Base-by-base conservation (phyloP, 306 rosid genomes). In the Potentilla sterilis region DNA sequence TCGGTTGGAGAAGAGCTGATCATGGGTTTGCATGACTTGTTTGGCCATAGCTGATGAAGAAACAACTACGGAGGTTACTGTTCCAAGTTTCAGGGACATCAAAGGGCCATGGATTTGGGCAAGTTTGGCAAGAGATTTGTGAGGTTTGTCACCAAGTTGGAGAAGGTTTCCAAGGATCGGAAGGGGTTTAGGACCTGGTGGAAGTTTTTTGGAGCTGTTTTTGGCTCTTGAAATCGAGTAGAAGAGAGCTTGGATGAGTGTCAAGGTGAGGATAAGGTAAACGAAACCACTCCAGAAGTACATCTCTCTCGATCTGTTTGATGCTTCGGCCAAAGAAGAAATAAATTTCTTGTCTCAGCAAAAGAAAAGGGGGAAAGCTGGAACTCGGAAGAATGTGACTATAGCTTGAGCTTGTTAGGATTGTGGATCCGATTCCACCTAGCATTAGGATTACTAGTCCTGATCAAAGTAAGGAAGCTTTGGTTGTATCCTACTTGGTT, bases 141-240 rank as follows among this genome's bases (percentile, higher is more conserved):
- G 87, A 15, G 87, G 87, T 16, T 75, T 79, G 46, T 77, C 71
- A 5, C 85, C 86, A 24, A 90, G 86, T 8, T 75, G 79, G 28
- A 82, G 82, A 21, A 87, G 84, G 73, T 86, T 89, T n/a, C 95
- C 90, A 16, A 89, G 83, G 66, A 89, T 11, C 3, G 92, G 95
- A 8, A 70, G 77, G 0, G 82, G 80, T 9, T 69, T 83, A 9
- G 95, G 92, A 1, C 95, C 92, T 7, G 90, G 90, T 13, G 90
- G 92, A 4, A 87, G 87, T 4, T 81, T 77, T 82, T 68, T 82
- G 80, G 70, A 80, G 74, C 42, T 83, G 77, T 37, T 32, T 14
- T 19, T 73, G 5, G 47, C 64, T 1, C 51, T 81, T 18, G 74
- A 12, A 28, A 43, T 12, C 2, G 81, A 71, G 40, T 46, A 48